Conservation (phyloP, 441 rosid genomes). For the Pelargonium fulgidum region DNA sequence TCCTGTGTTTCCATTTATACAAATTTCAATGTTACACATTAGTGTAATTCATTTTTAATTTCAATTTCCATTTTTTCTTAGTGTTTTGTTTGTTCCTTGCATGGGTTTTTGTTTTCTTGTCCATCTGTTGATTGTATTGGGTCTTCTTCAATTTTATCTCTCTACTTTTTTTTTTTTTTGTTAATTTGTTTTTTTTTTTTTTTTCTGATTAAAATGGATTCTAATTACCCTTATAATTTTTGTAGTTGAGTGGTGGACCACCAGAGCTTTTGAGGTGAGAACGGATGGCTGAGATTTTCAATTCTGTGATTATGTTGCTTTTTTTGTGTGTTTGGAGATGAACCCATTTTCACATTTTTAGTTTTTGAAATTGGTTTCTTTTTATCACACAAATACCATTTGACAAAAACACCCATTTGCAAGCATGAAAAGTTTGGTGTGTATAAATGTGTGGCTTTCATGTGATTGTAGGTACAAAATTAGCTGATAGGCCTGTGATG, state of each 20-base stretch:
- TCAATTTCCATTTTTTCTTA: constrained; percentile 7
- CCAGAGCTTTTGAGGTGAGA: background rate
- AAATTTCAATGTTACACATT: too few relatives aligned
- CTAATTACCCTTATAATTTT: background rate
- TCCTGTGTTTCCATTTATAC: too few relatives aligned
- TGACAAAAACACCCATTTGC: constrained; percentile 15
- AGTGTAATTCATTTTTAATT: background rate
- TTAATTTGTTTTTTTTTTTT: background rate
- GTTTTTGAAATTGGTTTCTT: constrained; percentile 8
- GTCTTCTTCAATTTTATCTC: background rate
- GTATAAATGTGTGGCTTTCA: background rate
- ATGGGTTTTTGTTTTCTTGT: background rate
- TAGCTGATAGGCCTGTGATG: too few relatives aligned
- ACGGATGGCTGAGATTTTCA: constrained; percentile 27
- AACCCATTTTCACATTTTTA: constrained; percentile 11
- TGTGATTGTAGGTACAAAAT: background rate
- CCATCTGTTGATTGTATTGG: background rate
- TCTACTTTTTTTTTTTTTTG: background rate
- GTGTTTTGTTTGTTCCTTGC: constrained; percentile 22
- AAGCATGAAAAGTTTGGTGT: constrained; percentile 13
- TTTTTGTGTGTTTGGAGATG: constrained; percentile 14
- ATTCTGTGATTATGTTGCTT: constrained; percentile 17
- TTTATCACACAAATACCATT: background rate
- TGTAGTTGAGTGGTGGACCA: background rate
- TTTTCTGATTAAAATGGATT: constrained; percentile 8